These are phyloP conservation scores for Stipa capillata DNA, from an alignment of 176 grass and related monocot species.

Conservation along the genomic window DNA sequence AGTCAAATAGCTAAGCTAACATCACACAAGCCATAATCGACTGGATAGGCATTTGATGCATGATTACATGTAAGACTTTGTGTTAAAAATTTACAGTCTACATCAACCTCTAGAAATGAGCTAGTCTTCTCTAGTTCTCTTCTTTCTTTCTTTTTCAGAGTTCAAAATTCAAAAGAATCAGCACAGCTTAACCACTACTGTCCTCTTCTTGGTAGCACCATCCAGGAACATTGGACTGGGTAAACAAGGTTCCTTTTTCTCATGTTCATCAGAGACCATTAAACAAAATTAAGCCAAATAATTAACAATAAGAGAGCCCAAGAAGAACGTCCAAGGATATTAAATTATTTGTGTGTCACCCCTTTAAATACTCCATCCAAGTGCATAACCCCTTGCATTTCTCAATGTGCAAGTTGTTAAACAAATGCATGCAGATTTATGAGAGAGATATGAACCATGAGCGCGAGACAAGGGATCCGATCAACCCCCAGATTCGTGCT, in stretches of 20 bases:
- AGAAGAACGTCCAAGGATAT: neutral
- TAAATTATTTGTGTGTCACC: neutral
- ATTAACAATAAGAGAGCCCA: constrained; percentile 7
- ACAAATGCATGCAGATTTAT: constrained; percentile 5
- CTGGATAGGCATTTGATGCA: constrained; percentile 14
- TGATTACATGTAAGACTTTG: neutral
- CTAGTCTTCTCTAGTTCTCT: neutral
- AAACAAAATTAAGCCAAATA: neutral
- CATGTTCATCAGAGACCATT: constrained; percentile 1
- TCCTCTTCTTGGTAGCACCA: constrained; percentile 35
- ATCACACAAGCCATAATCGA: neutral
- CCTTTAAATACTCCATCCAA: neutral
- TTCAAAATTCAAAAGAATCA: constrained; percentile 14
- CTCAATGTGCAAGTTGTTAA: neutral
- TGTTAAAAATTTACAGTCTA: neutral
- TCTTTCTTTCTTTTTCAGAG: neutral
- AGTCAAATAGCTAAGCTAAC: constrained; percentile 14
- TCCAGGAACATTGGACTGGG: constrained; percentile 29
- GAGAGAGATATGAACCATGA: constrained; percentile 18
- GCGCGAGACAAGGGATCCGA: constrained; percentile 22
- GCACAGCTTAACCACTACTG: constrained; percentile 26
- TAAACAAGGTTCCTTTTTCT: constrained; percentile 18
- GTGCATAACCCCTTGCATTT: constrained; percentile 1
- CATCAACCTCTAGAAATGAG: neutral
- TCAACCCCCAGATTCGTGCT: constrained; percentile 26